Conservation (phyloP, 305 asterid species). For the Euphrasia arctica region DNA sequence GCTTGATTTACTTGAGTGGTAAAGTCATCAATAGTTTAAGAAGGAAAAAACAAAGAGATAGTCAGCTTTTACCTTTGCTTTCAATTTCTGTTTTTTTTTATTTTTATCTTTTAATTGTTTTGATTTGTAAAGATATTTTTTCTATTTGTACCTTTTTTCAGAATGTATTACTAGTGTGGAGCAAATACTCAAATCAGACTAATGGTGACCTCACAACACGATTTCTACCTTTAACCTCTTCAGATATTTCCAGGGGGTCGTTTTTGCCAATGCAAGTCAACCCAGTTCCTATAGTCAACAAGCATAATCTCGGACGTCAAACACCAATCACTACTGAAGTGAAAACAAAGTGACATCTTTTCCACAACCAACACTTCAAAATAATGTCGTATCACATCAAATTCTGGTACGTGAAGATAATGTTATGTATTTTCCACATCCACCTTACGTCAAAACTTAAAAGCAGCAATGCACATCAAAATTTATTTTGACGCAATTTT, state of each 20-base stretch:
- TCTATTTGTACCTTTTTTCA: slow-evolving; percentile 23
- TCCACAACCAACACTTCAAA: slow-evolving; percentile 32
- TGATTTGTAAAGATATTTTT: neutral
- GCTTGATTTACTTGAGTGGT: too few species aligned
- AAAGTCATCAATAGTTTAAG: too few species aligned
- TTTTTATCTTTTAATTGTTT: too few species aligned
- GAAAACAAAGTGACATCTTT: slow-evolving; percentile 25
- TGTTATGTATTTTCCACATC: too few species aligned
- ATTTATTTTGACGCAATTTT: too few species aligned
- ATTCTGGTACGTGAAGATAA: slow-evolving; percentile 27
- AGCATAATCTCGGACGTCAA: slow-evolving; percentile 24
- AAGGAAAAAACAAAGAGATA: too few species aligned
- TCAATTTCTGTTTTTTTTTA: too few species aligned
- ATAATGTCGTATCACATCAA: slow-evolving; percentile 28
- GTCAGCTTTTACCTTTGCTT: too few species aligned
- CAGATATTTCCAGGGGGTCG: slow-evolving; percentile 23
- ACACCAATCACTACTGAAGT: slow-evolving; percentile 20
- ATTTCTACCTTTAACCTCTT: slow-evolving; percentile 21
- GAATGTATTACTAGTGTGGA: slow-evolving; percentile 13
- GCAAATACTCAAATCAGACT: too few species aligned
- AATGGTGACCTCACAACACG: slow-evolving; percentile 3
- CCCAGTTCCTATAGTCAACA: slow-evolving; percentile 23
- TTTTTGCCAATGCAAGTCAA: slow-evolving; percentile 27
- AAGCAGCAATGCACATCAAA: too few species aligned
- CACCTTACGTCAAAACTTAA: too few species aligned